phyloP scores from a whole-genome alignment of 1,284 basidiomycete species.

The Trichosporon sp. region DNA sequence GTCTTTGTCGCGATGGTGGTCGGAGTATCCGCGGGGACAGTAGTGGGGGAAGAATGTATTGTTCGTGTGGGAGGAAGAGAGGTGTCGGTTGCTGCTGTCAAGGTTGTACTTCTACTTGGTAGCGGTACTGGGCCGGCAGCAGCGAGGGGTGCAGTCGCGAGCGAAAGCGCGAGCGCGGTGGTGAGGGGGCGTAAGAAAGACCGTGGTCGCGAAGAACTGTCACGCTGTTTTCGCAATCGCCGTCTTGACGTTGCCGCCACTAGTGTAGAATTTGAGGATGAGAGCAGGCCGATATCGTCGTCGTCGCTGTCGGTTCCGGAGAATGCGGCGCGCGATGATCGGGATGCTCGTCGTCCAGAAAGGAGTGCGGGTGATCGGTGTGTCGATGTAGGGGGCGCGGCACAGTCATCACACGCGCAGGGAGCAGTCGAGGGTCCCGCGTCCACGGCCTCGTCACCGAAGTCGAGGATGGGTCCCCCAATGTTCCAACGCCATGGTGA shows the following conservation, averaged over 20 bases:
- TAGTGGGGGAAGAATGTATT: not conserved
- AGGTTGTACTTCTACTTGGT: not conserved
- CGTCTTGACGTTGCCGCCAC: not conserved
- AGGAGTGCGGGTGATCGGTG: not conserved
- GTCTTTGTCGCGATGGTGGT: not conserved
- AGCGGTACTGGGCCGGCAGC: not conserved
- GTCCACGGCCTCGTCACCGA: conserved; percentile 20
- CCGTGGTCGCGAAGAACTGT: not conserved
- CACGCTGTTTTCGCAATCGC: not conserved
- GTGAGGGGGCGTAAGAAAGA: not conserved
- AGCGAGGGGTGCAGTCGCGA: conserved; percentile 3
- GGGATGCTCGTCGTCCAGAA: not conserved
- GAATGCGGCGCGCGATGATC: not conserved
- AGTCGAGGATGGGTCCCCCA: conserved; percentile 24
- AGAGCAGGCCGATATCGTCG: not conserved
- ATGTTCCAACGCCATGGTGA: conserved; percentile 22
- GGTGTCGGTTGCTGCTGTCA: not conserved
- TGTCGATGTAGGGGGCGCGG: not conserved
- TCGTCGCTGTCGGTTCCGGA: not conserved
- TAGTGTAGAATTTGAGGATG: not conserved
- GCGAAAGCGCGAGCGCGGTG: not conserved
- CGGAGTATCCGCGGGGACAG: not conserved
- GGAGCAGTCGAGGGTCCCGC: conserved; percentile 12
- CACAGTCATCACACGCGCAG: not conserved
- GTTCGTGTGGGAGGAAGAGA: not conserved